Percentiles rank a stretch among this genome's conserved stretches.
phyloP scores from a whole-genome alignment of 2,329 filamentous ascomycete species.

The Coniochaeta sp. region DNA sequence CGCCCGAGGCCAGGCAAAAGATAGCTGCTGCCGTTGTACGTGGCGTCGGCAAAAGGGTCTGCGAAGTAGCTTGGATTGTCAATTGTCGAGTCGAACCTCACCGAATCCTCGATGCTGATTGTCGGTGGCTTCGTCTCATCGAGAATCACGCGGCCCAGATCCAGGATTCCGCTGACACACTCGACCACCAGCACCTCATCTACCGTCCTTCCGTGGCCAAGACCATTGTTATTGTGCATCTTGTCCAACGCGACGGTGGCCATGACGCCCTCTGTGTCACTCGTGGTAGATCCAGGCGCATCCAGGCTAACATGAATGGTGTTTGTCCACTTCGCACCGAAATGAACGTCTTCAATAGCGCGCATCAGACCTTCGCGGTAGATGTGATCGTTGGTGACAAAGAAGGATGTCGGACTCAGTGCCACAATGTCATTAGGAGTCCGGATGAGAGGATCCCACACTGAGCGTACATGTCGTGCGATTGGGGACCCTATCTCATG shows the following conservation, averaged over 20 bases:
- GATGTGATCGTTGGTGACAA: conserved; percentile 53
- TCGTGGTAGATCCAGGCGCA: conserved; percentile 5
- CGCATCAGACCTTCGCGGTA: conserved; percentile 41
- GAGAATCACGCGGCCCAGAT: conserved; percentile 23
- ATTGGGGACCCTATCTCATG: conserved; percentile 35
- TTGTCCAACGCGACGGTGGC: conserved; percentile 33
- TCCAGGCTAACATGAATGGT: conserved; percentile 35
- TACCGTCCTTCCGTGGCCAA: conserved; percentile 36
- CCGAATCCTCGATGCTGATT: conserved; percentile 31
- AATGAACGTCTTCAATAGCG: conserved; percentile 35
- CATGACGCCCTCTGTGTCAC: conserved; percentile 26
- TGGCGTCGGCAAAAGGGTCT: conserved; percentile 38
- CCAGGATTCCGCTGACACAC: conserved; percentile 36
- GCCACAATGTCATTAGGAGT: conserved; percentile 54
- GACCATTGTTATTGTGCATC: conserved; percentile 48
- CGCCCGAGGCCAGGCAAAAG: conserved; percentile 39
- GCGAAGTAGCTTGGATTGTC: conserved; percentile 54
- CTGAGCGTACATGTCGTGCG: conserved; percentile 40
- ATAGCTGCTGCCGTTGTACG: conserved; percentile 44
- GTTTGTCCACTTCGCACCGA: conserved; percentile 37
- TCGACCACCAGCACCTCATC: conserved; percentile 35
- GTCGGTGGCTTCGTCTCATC: conserved; percentile 16
- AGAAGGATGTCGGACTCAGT: conserved; percentile 36
- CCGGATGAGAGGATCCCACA: conserved; percentile 41
- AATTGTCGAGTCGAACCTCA: conserved; percentile 35